phyloP scores from a whole-genome alignment of 257 asterid species.

The Paulownia fortunei region DNA sequence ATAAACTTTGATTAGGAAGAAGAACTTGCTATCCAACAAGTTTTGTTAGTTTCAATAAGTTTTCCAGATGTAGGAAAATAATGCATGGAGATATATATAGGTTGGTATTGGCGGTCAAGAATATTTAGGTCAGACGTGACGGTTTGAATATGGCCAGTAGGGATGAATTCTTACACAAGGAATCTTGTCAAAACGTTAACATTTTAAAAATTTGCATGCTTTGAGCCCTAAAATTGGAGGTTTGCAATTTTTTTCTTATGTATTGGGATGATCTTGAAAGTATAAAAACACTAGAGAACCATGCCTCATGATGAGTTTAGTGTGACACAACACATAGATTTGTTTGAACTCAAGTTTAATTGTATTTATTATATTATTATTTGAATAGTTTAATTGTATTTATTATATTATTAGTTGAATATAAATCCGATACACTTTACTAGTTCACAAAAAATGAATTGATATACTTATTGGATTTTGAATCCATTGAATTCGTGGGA shows the following conservation, averaged over 20 bases:
- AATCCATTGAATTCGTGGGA: too few species aligned
- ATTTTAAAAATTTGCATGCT: neutral
- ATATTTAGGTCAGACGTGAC: constrained; percentile 44
- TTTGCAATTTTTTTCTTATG: neutral
- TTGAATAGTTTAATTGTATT: too few species aligned
- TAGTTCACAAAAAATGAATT: too few species aligned
- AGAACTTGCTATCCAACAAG: neutral
- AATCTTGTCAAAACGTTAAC: neutral
- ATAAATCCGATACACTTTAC: too few species aligned
- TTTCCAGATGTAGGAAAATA: neutral
- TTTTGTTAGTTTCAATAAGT: too few species aligned
- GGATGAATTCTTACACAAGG: constrained; percentile 3
- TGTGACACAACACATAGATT: too few species aligned
- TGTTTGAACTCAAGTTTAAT: too few species aligned
- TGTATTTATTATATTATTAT: too few species aligned
- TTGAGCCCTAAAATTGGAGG: neutral
- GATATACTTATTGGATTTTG: too few species aligned
- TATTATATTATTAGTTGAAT: neutral
- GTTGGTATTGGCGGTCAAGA: constrained; percentile 15
- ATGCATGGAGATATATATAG: constrained; percentile 27
- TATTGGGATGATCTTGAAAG: too few species aligned
- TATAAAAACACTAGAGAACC: too few species aligned
- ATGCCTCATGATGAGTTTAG: too few species aligned
- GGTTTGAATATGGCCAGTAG: constrained; percentile 44
- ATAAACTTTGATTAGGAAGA: neutral